Base-by-base conservation (phyloP, 2,329 filamentous ascomycete species). In the Mycosphaerelloides madeirae region DNA sequence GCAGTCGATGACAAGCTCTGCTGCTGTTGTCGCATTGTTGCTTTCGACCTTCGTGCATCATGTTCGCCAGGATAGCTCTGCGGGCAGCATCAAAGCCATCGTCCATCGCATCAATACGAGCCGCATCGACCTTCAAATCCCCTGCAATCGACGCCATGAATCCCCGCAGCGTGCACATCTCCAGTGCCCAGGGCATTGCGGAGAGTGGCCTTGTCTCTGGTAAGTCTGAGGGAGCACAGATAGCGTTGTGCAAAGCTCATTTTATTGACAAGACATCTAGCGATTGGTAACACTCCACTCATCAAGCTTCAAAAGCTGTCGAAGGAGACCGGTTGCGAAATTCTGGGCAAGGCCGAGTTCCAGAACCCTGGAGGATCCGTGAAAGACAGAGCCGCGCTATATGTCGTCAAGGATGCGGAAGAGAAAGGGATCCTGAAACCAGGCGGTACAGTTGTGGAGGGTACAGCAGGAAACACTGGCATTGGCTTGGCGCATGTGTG, bases 401-500 rank as follows among this genome's bases (percentile, higher is more conserved):
- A 87, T 71, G 87, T 97, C 4, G 87, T 98, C 57, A 83, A 87
- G 62, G 85, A 96, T 72, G 93, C 93, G 49, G 93, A 98, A 70
- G 86, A 93, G 69, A 81, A 79, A 46, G 91, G 91, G 0, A 77
- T 91, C 2, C 75, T 98, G 22, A 78, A 78, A 41, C 81, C 90
- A 1, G 91, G 91, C 42, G 93, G 93, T 50, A 97, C 93, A 15
- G 90, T 98, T 11, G 85, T 98, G 46, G 93, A 98, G 71, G 93
- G 93, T 50, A 98, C 93, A 4, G 93, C 93, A 1, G 93, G 93
- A 41, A 98, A 97, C 75, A 98, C 93, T 22, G 93, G 93, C 54
- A 98, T 98, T 67, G 93, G 93, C 1, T 84, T 98, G 33, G 93
- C 93, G 15, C 93, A 97, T 71, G 93, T 98, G 44, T 97, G 93